Percentiles rank a stretch among this genome's conserved stretches.
Evolutionary conservation across 345 rosid species (phyloP).

Genomic region (Salix dunnii): DNA sequence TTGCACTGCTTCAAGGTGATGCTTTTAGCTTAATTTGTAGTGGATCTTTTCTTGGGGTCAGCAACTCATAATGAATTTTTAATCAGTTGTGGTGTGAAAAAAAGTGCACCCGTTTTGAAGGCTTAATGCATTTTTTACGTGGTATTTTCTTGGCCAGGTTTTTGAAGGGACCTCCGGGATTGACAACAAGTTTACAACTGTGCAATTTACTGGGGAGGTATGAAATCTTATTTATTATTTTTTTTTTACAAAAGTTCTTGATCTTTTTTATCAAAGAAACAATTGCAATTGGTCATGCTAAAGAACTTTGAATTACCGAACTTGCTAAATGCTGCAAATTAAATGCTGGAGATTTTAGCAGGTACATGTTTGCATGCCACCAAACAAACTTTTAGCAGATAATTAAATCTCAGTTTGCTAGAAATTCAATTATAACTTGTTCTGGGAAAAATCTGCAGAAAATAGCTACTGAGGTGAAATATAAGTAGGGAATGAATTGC

Average conservation of each 20-base stretch:
- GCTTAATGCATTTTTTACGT: not conserved
- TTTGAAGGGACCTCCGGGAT: conserved; percentile 97
- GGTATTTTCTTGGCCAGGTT: conserved; percentile 42
- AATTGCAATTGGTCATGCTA: not conserved
- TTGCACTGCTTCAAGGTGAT: not conserved
- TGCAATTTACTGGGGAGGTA: conserved; percentile 96
- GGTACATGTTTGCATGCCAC: not conserved
- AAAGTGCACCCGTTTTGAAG: not conserved
- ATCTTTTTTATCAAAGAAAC: not conserved
- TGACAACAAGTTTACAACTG: conserved; percentile 87
- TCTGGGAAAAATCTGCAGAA: not conserved
- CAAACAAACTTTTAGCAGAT: not conserved
- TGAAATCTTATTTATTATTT: not conserved
- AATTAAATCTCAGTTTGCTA: not conserved
- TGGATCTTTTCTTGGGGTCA: not conserved
- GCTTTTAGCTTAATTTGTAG: not conserved
- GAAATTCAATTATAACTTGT: not conserved
- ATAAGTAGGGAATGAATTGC: not conserved
- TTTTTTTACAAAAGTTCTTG: not conserved
- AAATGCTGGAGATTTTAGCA: not conserved
- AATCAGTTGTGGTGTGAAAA: not conserved
- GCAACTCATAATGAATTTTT: not conserved
- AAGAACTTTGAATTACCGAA: not conserved
- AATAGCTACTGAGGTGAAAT: not conserved
- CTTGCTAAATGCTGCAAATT: not conserved